Evolutionary conservation across 192 early-diverging fungal species (phyloP).

Genomic region (Entomortierella parvispora): DNA sequence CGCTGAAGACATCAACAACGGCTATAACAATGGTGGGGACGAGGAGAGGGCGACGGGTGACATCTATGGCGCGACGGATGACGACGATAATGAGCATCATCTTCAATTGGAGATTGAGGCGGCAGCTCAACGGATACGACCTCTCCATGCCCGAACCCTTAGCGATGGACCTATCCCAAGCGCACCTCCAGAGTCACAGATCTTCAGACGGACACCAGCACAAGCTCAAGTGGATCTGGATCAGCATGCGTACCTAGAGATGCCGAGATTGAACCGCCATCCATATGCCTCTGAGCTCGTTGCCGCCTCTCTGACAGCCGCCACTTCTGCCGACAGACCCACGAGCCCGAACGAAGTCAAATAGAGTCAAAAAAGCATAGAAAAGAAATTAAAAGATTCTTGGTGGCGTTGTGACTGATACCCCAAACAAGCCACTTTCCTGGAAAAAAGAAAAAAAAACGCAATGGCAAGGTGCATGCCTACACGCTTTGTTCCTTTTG

Average conservation of each 20-base stretch:
- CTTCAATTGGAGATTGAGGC: too few relatives aligned
- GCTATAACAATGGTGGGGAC: background rate
- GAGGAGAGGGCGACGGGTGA: too few relatives aligned
- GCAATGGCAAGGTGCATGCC: background rate
- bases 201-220: constrained; percentile 1
- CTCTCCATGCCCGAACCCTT: constrained; percentile 7
- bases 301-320: background rate
- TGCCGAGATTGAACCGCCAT: background rate
- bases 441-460: constrained; percentile 11
- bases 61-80: too few relatives aligned
- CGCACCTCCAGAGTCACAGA: constrained; percentile 37
- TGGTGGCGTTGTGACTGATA: too few relatives aligned
- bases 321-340: background rate
- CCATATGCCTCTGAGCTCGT: background rate
- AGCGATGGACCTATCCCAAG: constrained; percentile 18
- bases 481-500: background rate
- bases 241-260: background rate
- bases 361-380: too few relatives aligned
- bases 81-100: too few relatives aligned
- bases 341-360: too few relatives aligned
- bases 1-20: background rate
- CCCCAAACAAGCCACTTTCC: too few relatives aligned
- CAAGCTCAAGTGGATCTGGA: background rate
- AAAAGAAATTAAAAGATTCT: too few relatives aligned
- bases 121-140: constrained; percentile 5